Evolutionary conservation across 2,329 filamentous ascomycete genomes (phyloP).

Genomic region (Chaetomiaceae sp.): DNA sequence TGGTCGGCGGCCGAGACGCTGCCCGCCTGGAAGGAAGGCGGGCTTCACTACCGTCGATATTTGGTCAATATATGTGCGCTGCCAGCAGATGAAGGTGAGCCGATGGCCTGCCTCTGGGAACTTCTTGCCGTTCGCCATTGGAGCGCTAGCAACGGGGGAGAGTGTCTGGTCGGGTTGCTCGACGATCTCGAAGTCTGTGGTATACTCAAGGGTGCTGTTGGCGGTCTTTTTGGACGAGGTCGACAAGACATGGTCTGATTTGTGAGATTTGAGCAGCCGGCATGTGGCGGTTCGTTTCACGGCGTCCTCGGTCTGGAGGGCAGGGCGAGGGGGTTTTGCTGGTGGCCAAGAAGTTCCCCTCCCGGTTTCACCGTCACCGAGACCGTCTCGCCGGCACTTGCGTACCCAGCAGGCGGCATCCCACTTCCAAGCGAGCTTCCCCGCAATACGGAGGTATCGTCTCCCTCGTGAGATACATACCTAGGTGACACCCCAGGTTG

Average conservation of each 20-base stretch:
- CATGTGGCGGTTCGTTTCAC: not conserved
- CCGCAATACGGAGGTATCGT: slow-evolving; percentile 9
- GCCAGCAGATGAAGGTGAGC: not conserved
- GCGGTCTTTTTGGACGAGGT: not conserved
- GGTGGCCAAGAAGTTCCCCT: slow-evolving; percentile 8
- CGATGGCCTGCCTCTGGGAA: not conserved
- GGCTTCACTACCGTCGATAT: slow-evolving; percentile 18
- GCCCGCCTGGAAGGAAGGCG: slow-evolving; percentile 10
- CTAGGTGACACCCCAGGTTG: too few relatives aligned
- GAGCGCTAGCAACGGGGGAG: not conserved
- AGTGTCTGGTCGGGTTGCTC: not conserved
- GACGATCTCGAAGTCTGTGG: not conserved
- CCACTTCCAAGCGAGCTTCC: slow-evolving; percentile 17
- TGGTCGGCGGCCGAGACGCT: slow-evolving; percentile 7
- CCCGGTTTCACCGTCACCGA: slow-evolving; percentile 12
- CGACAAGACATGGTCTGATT: not conserved
- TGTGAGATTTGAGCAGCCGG: too few relatives aligned
- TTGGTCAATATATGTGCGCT: slow-evolving; percentile 19
- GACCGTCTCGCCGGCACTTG: slow-evolving; percentile 21
- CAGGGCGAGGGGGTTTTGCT: not conserved
- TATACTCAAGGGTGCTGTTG: too few relatives aligned
- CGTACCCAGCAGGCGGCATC: slow-evolving; percentile 13
- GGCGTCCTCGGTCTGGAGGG: not conserved
- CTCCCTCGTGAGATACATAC: not conserved
- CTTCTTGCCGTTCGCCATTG: not conserved